Conservation (phyloP, 306 rosid species). For the Lagenaria siceraria region DNA sequence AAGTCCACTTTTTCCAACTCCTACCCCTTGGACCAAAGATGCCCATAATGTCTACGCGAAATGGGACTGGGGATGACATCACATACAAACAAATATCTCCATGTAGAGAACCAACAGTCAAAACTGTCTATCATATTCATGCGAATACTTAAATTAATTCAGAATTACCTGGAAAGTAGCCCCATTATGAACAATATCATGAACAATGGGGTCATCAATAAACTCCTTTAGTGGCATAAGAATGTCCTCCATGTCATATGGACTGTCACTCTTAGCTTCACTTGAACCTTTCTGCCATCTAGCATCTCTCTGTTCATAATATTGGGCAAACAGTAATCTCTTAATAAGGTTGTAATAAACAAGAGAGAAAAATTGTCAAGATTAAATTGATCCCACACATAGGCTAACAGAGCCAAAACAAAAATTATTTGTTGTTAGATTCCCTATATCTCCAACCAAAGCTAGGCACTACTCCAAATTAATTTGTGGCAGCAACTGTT, state of each 20-base stretch:
- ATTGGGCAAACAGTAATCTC: background rate
- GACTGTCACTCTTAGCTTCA: slow-evolving; percentile 22
- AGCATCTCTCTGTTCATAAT: slow-evolving; percentile 51
- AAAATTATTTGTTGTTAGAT: background rate
- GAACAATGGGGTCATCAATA: slow-evolving; percentile 55
- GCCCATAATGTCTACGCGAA: background rate
- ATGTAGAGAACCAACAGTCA: background rate
- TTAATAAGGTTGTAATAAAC: background rate
- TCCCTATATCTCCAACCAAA: background rate
- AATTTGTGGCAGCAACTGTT: background rate
- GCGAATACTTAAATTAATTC: background rate
- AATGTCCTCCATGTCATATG: slow-evolving; percentile 58
- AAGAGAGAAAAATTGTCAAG: background rate
- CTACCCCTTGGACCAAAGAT: no score
- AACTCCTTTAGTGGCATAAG: slow-evolving; percentile 79
- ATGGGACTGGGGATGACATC: background rate
- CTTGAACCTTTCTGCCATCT: slow-evolving; percentile 27
- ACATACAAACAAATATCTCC: background rate
- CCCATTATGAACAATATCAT: slow-evolving; percentile 82
- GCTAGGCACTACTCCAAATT: background rate
- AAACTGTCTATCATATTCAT: background rate
- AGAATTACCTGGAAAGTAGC: slow-evolving; percentile 85
- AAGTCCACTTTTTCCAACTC: no score
- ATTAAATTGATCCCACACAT: background rate
- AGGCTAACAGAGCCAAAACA: background rate